phyloP scores from a whole-genome alignment of 2,329 filamentous ascomycete genomes.

The Cadophora malorum region DNA sequence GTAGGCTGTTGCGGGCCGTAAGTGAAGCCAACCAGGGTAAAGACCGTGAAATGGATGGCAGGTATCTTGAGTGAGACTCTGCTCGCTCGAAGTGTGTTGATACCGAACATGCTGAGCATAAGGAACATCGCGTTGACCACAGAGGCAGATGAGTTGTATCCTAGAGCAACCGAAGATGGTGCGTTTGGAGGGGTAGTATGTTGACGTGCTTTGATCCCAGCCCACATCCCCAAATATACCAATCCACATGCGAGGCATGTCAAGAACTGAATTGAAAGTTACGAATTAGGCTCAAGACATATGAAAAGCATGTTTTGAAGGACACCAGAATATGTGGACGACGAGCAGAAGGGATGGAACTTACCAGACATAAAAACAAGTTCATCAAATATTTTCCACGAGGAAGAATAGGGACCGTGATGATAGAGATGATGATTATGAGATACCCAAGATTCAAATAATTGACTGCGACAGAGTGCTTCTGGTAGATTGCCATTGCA shows the following conservation, averaged over 20 bases:
- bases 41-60: slow-evolving; percentile 72
- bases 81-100: slow-evolving; percentile 68
- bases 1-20: slow-evolving; percentile 64
- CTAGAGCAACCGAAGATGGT: slow-evolving; percentile 42
- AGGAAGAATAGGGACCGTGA: slow-evolving; percentile 70
- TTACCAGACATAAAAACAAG: slow-evolving; percentile 33
- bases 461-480: slow-evolving; percentile 29
- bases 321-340: background rate
- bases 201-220: slow-evolving; percentile 65
- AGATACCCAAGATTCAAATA: slow-evolving; percentile 53
- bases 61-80: slow-evolving; percentile 70
- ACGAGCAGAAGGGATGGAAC: background rate
- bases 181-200: slow-evolving; percentile 53
- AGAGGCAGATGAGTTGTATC: slow-evolving; percentile 73
- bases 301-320: background rate
- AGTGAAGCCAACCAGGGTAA: slow-evolving; percentile 66
- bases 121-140: slow-evolving; percentile 73
- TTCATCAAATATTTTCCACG: slow-evolving; percentile 76
- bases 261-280: slow-evolving; percentile 26
- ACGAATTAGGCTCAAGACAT: background rate
- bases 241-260: slow-evolving; percentile 62
- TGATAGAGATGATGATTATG: slow-evolving; percentile 67
- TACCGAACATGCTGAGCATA: slow-evolving; percentile 69
- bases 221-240: slow-evolving; percentile 67
- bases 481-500: slow-evolving; percentile 33